Percentiles rank a stretch among this genome's conserved stretches.
phyloP scores from a whole-genome alignment of 345 rosid species.

The Populus pruinosa region DNA sequence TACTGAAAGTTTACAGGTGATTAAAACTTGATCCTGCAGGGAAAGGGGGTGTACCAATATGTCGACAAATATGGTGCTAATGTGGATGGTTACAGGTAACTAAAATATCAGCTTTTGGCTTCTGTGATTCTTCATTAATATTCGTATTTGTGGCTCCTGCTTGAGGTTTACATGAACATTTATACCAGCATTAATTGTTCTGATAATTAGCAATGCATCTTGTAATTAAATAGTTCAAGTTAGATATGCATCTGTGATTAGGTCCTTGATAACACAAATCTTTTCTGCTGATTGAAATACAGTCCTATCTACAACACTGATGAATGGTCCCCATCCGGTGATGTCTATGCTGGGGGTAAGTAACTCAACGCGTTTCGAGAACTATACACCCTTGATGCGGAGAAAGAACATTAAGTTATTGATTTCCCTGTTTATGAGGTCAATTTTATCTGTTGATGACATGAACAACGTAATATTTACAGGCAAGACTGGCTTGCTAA shows the following conservation, averaged over 20 bases:
- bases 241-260: too few species aligned
- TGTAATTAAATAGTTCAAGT: too few species aligned
- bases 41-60: constrained; percentile 93
- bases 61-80: constrained; percentile 97
- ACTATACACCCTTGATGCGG: neutral
- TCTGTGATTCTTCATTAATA: neutral
- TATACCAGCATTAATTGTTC: too few species aligned
- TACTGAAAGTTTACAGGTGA: neutral
- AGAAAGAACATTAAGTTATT: neutral
- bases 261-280: too few species aligned
- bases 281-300: constrained; percentile 10
- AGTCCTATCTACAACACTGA: constrained; percentile 71
- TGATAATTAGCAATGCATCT: too few species aligned
- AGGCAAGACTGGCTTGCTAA: constrained; percentile 76
- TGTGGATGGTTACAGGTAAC: constrained; percentile 91
- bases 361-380: neutral
- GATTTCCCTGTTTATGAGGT: neutral
- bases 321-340: constrained; percentile 80
- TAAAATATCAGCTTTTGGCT: neutral
- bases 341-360: constrained; percentile 75
- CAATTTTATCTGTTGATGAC: neutral
- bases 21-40: constrained; percentile 40
- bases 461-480: neutral
- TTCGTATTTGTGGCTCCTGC: too few species aligned
- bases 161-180: too few species aligned